A percentile compares a stretch with the other conserved stretches of the same genome.
These are phyloP conservation scores for Zhuliangozyma parablackwelliae DNA, from an alignment of 1,139 yeast genomes.

Conservation along the genomic window DNA sequence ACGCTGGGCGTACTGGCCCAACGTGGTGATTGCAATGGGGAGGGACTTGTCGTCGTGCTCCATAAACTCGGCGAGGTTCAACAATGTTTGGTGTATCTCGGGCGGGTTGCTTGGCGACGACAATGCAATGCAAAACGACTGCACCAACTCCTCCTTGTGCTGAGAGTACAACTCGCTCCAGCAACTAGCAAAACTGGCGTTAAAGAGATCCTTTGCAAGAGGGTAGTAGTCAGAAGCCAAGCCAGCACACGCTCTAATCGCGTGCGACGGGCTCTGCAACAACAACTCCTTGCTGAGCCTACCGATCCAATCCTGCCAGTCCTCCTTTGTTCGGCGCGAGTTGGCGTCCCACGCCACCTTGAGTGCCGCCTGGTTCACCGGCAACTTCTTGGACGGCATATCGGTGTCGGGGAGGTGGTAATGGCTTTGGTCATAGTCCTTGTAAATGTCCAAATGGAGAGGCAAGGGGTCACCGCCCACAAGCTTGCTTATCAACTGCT, in stretches of 20 bases:
- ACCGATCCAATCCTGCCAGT: slow-evolving; percentile 98
- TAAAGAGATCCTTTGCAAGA: slow-evolving; percentile 84
- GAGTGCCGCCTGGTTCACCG: slow-evolving; percentile 72
- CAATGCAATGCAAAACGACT: slow-evolving; percentile 79
- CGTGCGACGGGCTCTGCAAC: slow-evolving; percentile 92
- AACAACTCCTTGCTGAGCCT: slow-evolving; percentile 79
- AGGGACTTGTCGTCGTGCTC: slow-evolving; percentile 95
- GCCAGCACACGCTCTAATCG: slow-evolving; percentile 88
- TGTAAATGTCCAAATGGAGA: slow-evolving; percentile 65
- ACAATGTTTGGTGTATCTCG: slow-evolving; percentile 84
- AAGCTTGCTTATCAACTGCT: slow-evolving; percentile 72
- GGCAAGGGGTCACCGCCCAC: slow-evolving; percentile 89
- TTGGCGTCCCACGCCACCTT: slow-evolving; percentile 91
- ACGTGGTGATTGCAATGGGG: slow-evolving; percentile 82
- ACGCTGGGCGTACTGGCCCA: slow-evolving; percentile 90
- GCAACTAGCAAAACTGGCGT: slow-evolving; percentile 92
- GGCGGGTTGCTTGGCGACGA: slow-evolving; percentile 93
- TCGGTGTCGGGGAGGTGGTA: slow-evolving; percentile 65
- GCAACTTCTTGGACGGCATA: slow-evolving; percentile 67
- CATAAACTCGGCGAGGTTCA: slow-evolving; percentile 92
- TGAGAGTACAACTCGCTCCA: slow-evolving; percentile 94
- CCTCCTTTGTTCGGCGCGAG: slow-evolving; percentile 85
- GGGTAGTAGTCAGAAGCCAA: slow-evolving; percentile 87
- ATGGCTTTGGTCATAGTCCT: slow-evolving; percentile 55
- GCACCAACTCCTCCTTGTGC: slow-evolving; percentile 85